Base-by-base conservation (phyloP, 305 asterid species). In the Rubia tinctorum region DNA sequence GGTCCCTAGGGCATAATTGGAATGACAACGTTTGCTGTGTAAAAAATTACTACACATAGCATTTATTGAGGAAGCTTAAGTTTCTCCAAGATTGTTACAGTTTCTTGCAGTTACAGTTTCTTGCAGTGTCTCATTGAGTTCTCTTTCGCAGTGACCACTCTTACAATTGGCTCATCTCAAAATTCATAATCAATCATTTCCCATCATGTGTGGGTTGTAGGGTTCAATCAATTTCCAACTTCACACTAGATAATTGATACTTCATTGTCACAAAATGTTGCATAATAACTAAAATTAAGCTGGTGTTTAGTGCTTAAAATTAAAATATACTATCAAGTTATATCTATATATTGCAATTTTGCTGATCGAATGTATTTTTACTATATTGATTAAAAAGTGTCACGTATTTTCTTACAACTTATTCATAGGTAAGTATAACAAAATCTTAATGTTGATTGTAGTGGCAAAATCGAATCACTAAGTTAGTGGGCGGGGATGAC, bases 191-290 rank as follows among this genome's bases (percentile, higher is more conserved):
- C 71, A 73, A 49, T 73, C 76, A 62, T 62, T 69, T 18, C 49
- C 47, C n/a, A 25, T 44, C 17, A 22, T 64, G 25, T 37, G 6
- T 27, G 10, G 2, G 9, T 10, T 53, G 59, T 53, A 14, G 76
- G 76, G 77, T 37, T 62, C 71, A 62, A 62, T 62, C 71, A 71
- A 73, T 12, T 73, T 51, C 68, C n/a, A 59, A 23, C 34, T 59
- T 20, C 64, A 59, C 14, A 8, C 27, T 34, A 23, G 8, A 59
- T 27, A 23, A 20, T 23, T 10, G 20, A 17, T 53, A 22, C 59
- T 6, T 51, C 15, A 5, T 12, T 45, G 53, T 45, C 53, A 45
- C 53, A 14, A 45, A 10, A 10, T 9, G 53, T 45, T 45, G 15
- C 53, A 45, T 45, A 45, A 12, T 14, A 45, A 45, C 53, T 30